Evolutionary conservation across 352 stramenopile genomes (phyloP).

Genomic region (Phytophthora hybrid): DNA sequence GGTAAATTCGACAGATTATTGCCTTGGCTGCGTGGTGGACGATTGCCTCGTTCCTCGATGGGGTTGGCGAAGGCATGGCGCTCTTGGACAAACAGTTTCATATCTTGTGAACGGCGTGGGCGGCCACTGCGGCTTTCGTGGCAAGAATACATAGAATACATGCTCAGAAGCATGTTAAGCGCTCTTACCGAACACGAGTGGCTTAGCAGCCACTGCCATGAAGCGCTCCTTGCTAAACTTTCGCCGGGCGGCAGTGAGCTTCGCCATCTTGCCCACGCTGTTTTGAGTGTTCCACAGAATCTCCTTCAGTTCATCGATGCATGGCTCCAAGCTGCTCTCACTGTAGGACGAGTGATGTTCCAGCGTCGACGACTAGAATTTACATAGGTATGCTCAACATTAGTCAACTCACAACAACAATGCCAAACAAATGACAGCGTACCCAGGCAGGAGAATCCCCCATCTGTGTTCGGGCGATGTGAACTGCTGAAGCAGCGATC

Average conservation of each 20-base stretch:
- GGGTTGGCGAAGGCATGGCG: conserved; percentile 25
- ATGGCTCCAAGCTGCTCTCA: conserved; percentile 62
- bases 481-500: conserved; percentile 96
- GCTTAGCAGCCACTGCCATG: conserved; percentile 72
- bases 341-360: conserved; percentile 85
- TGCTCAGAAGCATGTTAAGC: conserved; percentile 25
- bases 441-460: conserved; percentile 78
- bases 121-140: conserved; percentile 24
- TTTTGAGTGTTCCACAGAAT: conserved; percentile 82
- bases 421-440: conserved; percentile 27
- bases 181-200: conserved; percentile 60
- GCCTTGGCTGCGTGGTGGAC: conserved; percentile 22
- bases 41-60: conserved; percentile 24
- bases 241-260: conserved; percentile 81
- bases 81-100: conserved; percentile 50
- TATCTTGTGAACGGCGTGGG: conserved; percentile 34
- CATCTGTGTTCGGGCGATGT: conserved; percentile 94
- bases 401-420: conserved; percentile 13
- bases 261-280: conserved; percentile 73
- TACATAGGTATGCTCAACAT: conserved; percentile 9
- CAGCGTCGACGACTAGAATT: conserved; percentile 64
- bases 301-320: conserved; percentile 82
- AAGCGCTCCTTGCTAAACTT: conserved; percentile 91
- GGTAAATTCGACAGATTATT: conserved; percentile 35
- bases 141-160: conserved; percentile 39